Conservation (phyloP, 805 yeast genomes). For the Saccharomycopsis guyanensis region DNA sequence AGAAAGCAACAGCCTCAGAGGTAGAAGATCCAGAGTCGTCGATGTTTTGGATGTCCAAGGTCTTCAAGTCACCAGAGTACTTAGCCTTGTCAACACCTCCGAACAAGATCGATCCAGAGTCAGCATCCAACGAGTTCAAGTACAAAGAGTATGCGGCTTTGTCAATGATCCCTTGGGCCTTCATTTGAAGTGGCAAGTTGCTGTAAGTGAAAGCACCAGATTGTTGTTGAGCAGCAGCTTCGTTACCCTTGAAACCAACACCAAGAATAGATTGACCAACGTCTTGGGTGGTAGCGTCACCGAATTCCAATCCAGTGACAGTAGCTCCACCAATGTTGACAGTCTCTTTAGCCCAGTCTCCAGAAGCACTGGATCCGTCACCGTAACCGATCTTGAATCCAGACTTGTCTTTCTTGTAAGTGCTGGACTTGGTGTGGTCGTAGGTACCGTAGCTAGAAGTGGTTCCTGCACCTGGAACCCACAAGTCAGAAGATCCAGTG, state of each 20-base stretch:
- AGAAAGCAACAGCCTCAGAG: slow-evolving; percentile 16
- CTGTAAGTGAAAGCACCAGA: slow-evolving; percentile 20
- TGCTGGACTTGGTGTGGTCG: slow-evolving; percentile 20
- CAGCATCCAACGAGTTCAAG: slow-evolving; percentile 29
- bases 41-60: slow-evolving; percentile 24
- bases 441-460: slow-evolving; percentile 25
- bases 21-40: slow-evolving; percentile 16
- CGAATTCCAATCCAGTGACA: slow-evolving; percentile 12
- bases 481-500: slow-evolving; percentile 29
- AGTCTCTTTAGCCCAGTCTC: slow-evolving; percentile 33
- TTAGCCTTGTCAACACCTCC: slow-evolving; percentile 50
- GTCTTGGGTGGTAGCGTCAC: slow-evolving; percentile 15
- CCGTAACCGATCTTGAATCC: slow-evolving; percentile 37
- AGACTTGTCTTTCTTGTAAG: slow-evolving; percentile 16
- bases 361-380: slow-evolving; percentile 43
- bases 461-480: slow-evolving; percentile 25
- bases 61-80: slow-evolving; percentile 35
- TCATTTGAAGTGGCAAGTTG: slow-evolving; percentile 28
- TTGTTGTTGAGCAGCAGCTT: slow-evolving; percentile 31
- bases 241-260: slow-evolving; percentile 19
- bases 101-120: slow-evolving; percentile 36
- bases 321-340: slow-evolving; percentile 11
- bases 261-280: slow-evolving; percentile 16
- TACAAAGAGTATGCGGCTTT: slow-evolving; percentile 40
- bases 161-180: slow-evolving; percentile 35